These are phyloP conservation scores for Ceratocystis lukuohia DNA, from an alignment of 2,329 filamentous ascomycete genomes.

Conservation along the genomic window DNA sequence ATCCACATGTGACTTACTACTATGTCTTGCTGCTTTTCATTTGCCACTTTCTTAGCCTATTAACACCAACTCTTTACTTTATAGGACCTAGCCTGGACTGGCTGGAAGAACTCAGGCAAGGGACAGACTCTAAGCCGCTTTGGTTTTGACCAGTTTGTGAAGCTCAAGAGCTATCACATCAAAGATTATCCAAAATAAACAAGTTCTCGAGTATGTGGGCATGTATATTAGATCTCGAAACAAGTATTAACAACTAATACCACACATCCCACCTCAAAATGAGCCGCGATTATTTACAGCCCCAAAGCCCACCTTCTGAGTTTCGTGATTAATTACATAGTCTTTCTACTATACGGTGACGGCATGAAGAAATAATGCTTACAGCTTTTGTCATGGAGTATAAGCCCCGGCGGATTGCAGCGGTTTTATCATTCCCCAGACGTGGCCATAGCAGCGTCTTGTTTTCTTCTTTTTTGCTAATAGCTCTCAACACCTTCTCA, in stretches of 20 bases:
- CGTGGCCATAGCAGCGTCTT: too few relatives aligned
- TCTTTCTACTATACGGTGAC: too few relatives aligned
- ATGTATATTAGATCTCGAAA: background rate
- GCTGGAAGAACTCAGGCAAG: slow-evolving; percentile 93
- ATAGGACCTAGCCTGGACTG: slow-evolving; percentile 87
- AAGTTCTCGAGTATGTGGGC: background rate
- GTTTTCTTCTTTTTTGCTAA: too few relatives aligned
- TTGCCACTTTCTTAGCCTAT: slow-evolving; percentile 19
- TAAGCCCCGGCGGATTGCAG: too few relatives aligned
- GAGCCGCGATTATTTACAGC: too few relatives aligned
- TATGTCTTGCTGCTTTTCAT: slow-evolving; percentile 12
- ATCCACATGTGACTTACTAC: slow-evolving; percentile 13
- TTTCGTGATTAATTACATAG: too few relatives aligned
- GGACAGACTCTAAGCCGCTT: slow-evolving; percentile 80
- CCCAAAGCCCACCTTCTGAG: too few relatives aligned
- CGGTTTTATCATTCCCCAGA: too few relatives aligned
- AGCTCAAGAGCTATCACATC: slow-evolving; percentile 89
- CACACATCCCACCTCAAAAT: background rate
- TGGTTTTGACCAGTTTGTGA: slow-evolving; percentile 91
- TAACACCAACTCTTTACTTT: slow-evolving; percentile 20
- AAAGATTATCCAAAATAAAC: slow-evolving; percentile 59
- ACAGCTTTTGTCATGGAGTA: too few relatives aligned
- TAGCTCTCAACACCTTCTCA: too few relatives aligned
- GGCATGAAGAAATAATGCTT: too few relatives aligned
- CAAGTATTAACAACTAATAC: background rate